Evolutionary conservation across 169 alveolate species (phyloP).

Genomic region (Plasmodium malariae): DNA sequence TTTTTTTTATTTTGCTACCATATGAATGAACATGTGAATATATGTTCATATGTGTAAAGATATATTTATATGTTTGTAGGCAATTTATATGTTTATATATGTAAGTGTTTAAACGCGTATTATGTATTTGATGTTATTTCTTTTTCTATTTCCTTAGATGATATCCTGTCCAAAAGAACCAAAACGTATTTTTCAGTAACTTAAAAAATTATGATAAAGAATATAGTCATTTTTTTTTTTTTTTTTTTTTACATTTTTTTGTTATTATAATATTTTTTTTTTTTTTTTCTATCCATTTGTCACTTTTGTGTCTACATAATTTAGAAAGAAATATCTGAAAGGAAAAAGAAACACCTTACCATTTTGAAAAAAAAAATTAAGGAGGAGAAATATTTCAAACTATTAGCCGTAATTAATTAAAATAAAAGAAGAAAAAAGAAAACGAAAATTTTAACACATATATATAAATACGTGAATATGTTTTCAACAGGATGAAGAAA

Average conservation of each 20-base stretch:
- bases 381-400: slow-evolving; percentile 57
- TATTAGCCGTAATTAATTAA: slow-evolving; percentile 54
- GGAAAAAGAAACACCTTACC: slow-evolving; percentile 23
- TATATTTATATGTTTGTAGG: not conserved
- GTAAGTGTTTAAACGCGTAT: no score
- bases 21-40: not conserved
- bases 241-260: not conserved
- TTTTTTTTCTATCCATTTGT: not conserved
- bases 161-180: slow-evolving; percentile 43
- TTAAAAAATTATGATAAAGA: not conserved
- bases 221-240: slow-evolving; percentile 4
- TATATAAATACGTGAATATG: not conserved
- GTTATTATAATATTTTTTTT: no score
- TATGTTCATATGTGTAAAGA: not conserved
- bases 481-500: slow-evolving; percentile 58
- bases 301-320: not conserved
- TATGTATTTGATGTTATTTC: no score
- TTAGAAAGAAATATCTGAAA: slow-evolving; percentile 64
- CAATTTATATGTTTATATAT: no score
- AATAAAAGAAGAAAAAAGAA: not conserved
- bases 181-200: slow-evolving; percentile 49
- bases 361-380: slow-evolving; percentile 48
- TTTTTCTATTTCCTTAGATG: slow-evolving; percentile 19
- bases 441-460: not conserved
- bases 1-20: not conserved